Evolutionary conservation across 1,284 basidiomycete species (phyloP).

Genomic region (Apiotrichum sp.): DNA sequence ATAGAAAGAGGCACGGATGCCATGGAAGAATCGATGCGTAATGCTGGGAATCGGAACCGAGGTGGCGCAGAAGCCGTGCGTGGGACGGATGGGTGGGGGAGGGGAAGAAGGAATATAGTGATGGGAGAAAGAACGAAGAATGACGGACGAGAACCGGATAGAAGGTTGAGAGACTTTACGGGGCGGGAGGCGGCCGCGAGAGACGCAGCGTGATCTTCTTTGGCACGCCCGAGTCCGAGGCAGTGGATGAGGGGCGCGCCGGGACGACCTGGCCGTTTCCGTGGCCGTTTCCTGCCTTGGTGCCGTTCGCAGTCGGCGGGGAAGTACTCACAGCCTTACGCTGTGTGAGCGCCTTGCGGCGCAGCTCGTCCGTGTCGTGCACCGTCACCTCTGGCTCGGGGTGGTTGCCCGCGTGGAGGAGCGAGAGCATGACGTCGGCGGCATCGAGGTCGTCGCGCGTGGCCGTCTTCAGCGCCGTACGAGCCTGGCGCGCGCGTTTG

Average conservation of each 20-base stretch:
- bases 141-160: no score
- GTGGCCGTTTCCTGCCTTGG: background rate
- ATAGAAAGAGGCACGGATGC: no score
- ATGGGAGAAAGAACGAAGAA: no score
- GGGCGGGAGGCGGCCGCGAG: background rate
- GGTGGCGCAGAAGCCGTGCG: no score
- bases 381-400: background rate
- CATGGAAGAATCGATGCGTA: no score
- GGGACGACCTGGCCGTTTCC: background rate
- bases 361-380: background rate
- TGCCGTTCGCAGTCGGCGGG: constrained; percentile 1
- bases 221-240: constrained; percentile 3
- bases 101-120: no score
- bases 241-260: background rate
- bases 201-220: constrained; percentile 1
- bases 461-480: constrained; percentile 6
- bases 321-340: background rate
- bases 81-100: no score
- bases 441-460: constrained; percentile 29
- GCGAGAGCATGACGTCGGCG: constrained; percentile 22
- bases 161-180: no score
- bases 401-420: constrained; percentile 2
- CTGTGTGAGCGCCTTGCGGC: no score
- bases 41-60: no score
- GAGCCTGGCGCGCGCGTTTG: constrained; percentile 2